phyloP scores from a whole-genome alignment of 495 filamentous ascomycete species.

The Pyrenopolyporus hunteri region DNA sequence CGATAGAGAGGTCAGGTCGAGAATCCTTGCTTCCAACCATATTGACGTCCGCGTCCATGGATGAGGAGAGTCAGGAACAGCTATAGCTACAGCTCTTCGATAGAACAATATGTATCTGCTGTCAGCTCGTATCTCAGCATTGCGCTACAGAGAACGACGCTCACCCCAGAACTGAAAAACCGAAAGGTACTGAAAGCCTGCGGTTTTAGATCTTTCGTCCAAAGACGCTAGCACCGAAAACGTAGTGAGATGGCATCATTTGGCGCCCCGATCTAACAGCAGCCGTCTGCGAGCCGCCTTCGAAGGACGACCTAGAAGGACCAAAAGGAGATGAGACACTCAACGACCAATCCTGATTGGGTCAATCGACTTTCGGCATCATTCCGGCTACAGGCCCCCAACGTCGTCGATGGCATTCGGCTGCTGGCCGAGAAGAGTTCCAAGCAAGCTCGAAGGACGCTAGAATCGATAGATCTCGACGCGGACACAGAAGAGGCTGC shows the following conservation, averaged over 20 bases:
- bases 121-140: no score
- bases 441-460: constrained; percentile 12
- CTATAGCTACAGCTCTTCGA: not conserved
- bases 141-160: no score
- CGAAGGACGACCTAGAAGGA: constrained; percentile 2
- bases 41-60: constrained; percentile 33
- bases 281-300: constrained; percentile 15
- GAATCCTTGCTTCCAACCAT: constrained; percentile 35
- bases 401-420: not conserved
- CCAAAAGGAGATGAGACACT: constrained; percentile 19
- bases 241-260: no score
- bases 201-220: no score
- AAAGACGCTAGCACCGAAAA: no score
- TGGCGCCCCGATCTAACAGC: not conserved
- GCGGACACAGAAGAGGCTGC: constrained; percentile 8
- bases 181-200: no score
- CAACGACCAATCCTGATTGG: not conserved
- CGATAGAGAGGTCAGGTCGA: constrained; percentile 13
- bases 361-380: not conserved
- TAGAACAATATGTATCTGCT: not conserved
- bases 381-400: constrained; percentile 4
- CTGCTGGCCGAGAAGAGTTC: constrained; percentile 7
- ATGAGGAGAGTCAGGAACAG: not conserved
- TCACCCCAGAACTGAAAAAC: no score
- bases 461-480: constrained; percentile 35